A percentile compares a stretch with the other conserved stretches of the same genome.
These are phyloP conservation scores for Fusarium bactridioides DNA, from an alignment of 2,329 filamentous ascomycete genomes.

Conservation along the genomic window DNA sequence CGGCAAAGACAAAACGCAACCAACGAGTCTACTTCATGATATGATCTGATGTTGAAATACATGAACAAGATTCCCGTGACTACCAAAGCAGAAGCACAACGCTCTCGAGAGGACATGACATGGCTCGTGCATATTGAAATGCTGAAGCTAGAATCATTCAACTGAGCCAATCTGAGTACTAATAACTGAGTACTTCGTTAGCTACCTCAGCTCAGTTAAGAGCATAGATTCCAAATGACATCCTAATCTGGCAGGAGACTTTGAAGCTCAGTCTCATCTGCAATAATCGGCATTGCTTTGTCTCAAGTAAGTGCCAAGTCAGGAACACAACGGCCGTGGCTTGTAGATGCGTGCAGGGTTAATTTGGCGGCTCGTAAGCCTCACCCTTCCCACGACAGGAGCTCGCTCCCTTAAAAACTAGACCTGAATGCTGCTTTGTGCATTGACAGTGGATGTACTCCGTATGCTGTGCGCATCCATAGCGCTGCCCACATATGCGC, in stretches of 20 bases:
- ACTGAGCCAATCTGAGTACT: background rate
- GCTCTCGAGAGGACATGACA: background rate
- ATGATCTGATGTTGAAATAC: conserved; percentile 10
- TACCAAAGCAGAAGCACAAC: background rate
- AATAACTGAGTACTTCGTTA: background rate
- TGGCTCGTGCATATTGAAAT: background rate
- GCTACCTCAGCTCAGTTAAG: background rate
- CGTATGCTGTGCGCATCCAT: background rate
- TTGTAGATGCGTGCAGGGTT: background rate
- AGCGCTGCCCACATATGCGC: background rate
- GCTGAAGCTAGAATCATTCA: background rate
- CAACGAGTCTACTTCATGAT: background rate
- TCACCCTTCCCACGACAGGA: background rate
- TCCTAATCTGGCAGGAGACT: background rate
- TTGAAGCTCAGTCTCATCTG: background rate
- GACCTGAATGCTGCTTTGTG: background rate
- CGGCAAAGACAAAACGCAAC: background rate
- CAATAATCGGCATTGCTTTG: background rate
- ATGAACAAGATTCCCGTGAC: background rate
- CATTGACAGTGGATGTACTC: background rate
- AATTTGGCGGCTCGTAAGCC: background rate
- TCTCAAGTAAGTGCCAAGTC: background rate
- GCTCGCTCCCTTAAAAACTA: background rate
- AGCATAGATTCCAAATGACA: background rate
- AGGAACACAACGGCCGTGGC: background rate